Evolutionary conservation across 352 stramenopile species (phyloP).

Genomic region (Phytophthora boehmeriae): DNA sequence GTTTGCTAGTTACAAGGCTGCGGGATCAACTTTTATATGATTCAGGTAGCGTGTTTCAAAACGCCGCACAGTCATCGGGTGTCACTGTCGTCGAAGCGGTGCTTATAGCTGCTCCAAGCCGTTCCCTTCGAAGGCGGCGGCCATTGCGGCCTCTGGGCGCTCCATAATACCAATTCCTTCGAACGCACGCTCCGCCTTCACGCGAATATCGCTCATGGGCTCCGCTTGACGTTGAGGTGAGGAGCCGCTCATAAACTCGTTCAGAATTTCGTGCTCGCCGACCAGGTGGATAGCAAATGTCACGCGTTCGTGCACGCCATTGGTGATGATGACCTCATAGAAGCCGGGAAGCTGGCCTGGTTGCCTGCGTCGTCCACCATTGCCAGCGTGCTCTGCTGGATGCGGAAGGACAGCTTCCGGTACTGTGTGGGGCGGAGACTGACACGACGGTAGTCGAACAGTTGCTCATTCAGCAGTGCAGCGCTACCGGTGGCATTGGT

Average conservation of each 20-base stretch:
- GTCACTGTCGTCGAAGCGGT: too few relatives aligned
- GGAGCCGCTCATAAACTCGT: slow-evolving; percentile 34
- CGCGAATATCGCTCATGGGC: slow-evolving; percentile 7
- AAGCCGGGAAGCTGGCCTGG: slow-evolving; percentile 59
- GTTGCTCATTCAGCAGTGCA: slow-evolving; percentile 74
- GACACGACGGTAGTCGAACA: slow-evolving; percentile 75
- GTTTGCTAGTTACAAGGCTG: neutral
- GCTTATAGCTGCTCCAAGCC: too few relatives aligned
- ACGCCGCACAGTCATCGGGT: too few relatives aligned
- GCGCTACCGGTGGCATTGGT: slow-evolving; percentile 61
- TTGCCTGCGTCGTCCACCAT: slow-evolving; percentile 67
- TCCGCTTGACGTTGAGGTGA: neutral
- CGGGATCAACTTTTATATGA: too few relatives aligned
- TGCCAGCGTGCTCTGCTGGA: slow-evolving; percentile 54
- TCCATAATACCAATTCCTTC: slow-evolving; percentile 5
- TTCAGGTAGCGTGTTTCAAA: too few relatives aligned
- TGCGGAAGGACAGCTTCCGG: slow-evolving; percentile 44
- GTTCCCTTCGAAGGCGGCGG: slow-evolving; percentile 24
- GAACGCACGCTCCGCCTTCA: slow-evolving; percentile 17
- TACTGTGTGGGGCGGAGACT: slow-evolving; percentile 44
- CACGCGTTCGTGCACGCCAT: slow-evolving; percentile 69
- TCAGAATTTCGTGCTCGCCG: slow-evolving; percentile 49
- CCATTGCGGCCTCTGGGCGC: slow-evolving; percentile 5
- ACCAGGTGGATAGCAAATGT: slow-evolving; percentile 67
- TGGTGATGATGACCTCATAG: slow-evolving; percentile 79